A percentile compares a stretch with the other conserved stretches of the same genome.
Conservation (phyloP, 2,329 filamentous ascomycete species). For the Colletotrichum trifolii region DNA sequence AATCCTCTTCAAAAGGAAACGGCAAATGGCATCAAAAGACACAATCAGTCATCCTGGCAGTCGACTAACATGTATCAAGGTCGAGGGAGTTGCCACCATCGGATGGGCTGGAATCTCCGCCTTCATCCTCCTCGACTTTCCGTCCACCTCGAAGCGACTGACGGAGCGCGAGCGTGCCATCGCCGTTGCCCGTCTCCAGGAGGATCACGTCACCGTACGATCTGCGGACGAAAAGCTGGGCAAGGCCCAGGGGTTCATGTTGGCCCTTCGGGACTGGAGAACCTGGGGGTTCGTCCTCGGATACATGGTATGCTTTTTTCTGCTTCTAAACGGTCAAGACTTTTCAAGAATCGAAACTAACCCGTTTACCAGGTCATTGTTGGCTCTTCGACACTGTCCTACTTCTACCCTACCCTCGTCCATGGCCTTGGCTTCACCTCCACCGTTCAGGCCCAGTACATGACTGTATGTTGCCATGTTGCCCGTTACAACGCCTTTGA, state of each 20-base stretch:
- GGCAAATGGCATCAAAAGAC: too few relatives aligned
- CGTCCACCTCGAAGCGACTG: conserved; percentile 69
- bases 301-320: conserved; percentile 6
- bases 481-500: not conserved
- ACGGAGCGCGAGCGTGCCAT: conserved; percentile 67
- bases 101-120: conserved; percentile 70
- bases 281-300: conserved; percentile 18
- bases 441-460: conserved; percentile 58
- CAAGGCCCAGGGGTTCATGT: conserved; percentile 4
- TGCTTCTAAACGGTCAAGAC: not conserved
- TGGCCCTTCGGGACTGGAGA: conserved; percentile 14
- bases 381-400: conserved; percentile 58
- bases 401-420: conserved; percentile 66
- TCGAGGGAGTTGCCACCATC: conserved; percentile 74
- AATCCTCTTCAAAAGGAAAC: too few relatives aligned
- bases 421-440: conserved; percentile 60
- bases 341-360: conserved; percentile 4
- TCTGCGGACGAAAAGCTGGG: conserved; percentile 62
- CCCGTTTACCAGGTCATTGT: conserved; percentile 43
- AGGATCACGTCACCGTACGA: conserved; percentile 70
- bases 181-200: conserved; percentile 68
- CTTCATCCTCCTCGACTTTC: conserved; percentile 77
- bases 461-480: conserved; percentile 2
- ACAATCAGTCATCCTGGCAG: too few relatives aligned
- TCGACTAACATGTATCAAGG: too few relatives aligned